phyloP scores from a whole-genome alignment of 768 basidiomycete species.

The Tulasnella sp. region DNA sequence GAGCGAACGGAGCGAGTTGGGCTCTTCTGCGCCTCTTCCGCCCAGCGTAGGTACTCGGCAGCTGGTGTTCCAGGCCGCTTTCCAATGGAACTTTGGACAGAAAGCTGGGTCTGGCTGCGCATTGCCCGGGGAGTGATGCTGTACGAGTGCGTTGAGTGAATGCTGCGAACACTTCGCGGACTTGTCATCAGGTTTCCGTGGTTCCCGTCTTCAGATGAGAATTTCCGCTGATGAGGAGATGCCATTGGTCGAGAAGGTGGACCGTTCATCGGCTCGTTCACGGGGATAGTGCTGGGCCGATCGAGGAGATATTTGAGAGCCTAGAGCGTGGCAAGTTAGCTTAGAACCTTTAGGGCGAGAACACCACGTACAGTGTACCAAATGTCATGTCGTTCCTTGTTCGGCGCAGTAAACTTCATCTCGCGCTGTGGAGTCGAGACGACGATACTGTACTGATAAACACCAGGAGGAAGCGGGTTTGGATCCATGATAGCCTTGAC shows the following conservation, averaged over 20 bases:
- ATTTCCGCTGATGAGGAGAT: conserved; percentile 26
- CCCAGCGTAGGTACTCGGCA: conserved; percentile 82
- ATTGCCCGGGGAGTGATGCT: conserved; percentile 72
- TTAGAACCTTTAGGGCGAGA: conserved; percentile 1
- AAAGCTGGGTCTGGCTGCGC: conserved; percentile 75
- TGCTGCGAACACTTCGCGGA: conserved; percentile 63
- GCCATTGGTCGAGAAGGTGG: conserved; percentile 32
- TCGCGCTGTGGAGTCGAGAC: conserved; percentile 91
- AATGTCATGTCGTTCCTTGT: conserved; percentile 92
- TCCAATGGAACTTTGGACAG: conserved; percentile 64
- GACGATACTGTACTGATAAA: conserved; percentile 89
- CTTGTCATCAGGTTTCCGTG: conserved; percentile 43
- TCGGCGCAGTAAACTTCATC: conserved; percentile 97
- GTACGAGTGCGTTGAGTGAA: conserved; percentile 56
- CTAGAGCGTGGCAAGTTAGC: conserved; percentile 42
- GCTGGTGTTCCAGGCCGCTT: conserved; percentile 91
- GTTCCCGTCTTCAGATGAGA: conserved; percentile 21
- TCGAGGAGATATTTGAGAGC: conserved; percentile 87
- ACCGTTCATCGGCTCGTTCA: conserved; percentile 30
- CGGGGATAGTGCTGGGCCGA: conserved; percentile 50
- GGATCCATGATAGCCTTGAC: conserved; percentile 90
- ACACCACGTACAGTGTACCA: conserved; percentile 74
- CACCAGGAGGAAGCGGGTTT: conserved; percentile 91
- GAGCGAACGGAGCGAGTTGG: conserved; percentile 58
- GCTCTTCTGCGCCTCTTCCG: conserved; percentile 64